Evolutionary conservation across 306 rosid genomes (phyloP).

Genomic region (Malus asiatica): DNA sequence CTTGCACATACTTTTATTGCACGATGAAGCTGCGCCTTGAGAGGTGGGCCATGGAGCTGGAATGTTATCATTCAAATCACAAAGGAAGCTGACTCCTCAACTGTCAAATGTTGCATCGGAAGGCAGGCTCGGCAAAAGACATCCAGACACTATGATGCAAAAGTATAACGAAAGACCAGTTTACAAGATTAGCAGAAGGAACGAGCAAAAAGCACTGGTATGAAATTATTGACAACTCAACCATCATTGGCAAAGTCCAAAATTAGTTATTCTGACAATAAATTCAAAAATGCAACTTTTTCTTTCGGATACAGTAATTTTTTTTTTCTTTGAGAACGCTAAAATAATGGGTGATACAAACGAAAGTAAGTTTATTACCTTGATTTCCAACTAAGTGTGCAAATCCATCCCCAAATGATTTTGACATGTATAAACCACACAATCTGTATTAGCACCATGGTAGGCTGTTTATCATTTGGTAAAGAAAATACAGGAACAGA

Average conservation of each 20-base stretch:
- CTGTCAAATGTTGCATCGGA: slow-evolving; percentile 81
- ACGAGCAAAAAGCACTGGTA: neutral
- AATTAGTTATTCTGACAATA: neutral
- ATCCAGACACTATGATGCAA: slow-evolving; percentile 63
- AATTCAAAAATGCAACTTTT: neutral
- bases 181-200: neutral
- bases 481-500: slow-evolving; percentile 1
- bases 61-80: slow-evolving; percentile 86
- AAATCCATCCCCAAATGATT: slow-evolving; percentile 27
- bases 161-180: slow-evolving; percentile 17
- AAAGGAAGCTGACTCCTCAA: slow-evolving; percentile 81
- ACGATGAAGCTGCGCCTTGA: slow-evolving; percentile 57
- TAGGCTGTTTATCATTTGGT: neutral
- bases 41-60: slow-evolving; percentile 92
- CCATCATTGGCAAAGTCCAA: neutral
- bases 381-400: slow-evolving; percentile 70
- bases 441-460: slow-evolving; percentile 27
- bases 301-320: neutral
- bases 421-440: slow-evolving; percentile 15
- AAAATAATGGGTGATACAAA: neutral
- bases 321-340: neutral
- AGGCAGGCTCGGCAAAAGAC: slow-evolving; percentile 91
- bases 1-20: slow-evolving; percentile 62
- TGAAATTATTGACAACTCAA: neutral
- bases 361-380: slow-evolving; percentile 43